Evolutionary conservation across 2,329 filamentous ascomycete species (phyloP), one percentile per base, ranked within the genome.

Genomic region (Monascus ruber): DNA sequence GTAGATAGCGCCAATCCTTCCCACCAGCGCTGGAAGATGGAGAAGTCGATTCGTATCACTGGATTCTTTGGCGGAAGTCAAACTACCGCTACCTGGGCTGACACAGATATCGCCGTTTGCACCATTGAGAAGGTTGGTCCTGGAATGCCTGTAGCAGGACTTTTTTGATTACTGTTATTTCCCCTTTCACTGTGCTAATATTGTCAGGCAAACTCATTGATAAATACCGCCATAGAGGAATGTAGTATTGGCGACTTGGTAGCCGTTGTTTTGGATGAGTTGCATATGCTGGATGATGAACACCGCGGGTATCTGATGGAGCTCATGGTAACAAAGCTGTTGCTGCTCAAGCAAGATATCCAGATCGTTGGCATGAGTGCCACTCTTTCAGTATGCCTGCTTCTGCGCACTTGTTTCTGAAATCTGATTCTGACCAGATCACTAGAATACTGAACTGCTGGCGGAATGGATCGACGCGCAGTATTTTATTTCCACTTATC

Each of bases 281-380:
- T 87, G n/a, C 83, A 88, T 55, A 86, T 88, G 81, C 70, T 87
- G 34, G 79, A 85, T 49, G 83, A 87, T 54, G 79, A 81, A 45
- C 74, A 80, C 47, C 76, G 83, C 8, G 83, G 83, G 4, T 87
- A 87, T 54, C 68, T 87, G 1, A 65, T 87, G 39, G 83, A 88
- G 54, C 65, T 87, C 5, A 76, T 85, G 61, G 77, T 79, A 4
- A 83, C 81, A 3, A 87, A 87, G 52, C 53, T 87, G 26, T 62
- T 85, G n/a, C 73, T 77, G 41, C 60, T 87, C 24, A 78, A 76
- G 25, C 75, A 83, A 42, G 62, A 70, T 24, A 69, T 84, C 11
- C 83, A 87, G 52, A 77, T 87, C 17, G 65, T 86, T 42, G 83
- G 81, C 47, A 87, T 88, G 83, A 87, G 83, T 50, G 83, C 83